Evolutionary conservation across 108 stramenopile species (phyloP).

Genomic region (Conticribra guillardii): DNA sequence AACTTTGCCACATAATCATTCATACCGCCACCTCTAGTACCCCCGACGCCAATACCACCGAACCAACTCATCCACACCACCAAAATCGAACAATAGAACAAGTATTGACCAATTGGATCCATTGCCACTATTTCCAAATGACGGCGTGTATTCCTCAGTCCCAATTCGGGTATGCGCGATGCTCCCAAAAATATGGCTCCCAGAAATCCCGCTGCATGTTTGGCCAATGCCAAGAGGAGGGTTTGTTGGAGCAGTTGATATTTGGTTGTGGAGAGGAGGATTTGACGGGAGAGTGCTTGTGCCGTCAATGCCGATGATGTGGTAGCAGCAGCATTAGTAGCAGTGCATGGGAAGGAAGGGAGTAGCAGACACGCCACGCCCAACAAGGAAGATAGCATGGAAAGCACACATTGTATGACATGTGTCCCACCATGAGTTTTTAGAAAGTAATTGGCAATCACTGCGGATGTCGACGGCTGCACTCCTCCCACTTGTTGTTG

Average conservation of each 20-base stretch:
- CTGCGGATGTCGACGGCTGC: conserved; percentile 56
- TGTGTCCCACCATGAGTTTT: conserved; percentile 85
- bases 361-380: conserved; percentile 51
- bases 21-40: conserved; percentile 47
- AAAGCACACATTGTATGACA: conserved; percentile 64
- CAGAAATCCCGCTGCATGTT: conserved; percentile 72
- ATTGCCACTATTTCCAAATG: conserved; percentile 65
- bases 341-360: conserved; percentile 25
- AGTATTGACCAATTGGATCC: conserved; percentile 85
- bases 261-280: conserved; percentile 51
- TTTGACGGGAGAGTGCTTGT: conserved; percentile 41
- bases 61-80: conserved; percentile 65
- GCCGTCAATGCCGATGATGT: conserved; percentile 2
- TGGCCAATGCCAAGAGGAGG: conserved; percentile 74
- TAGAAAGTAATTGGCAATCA: conserved; percentile 81
- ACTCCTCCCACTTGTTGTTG: conserved; percentile 55
- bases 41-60: conserved; percentile 15
- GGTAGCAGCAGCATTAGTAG: not conserved
- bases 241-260: conserved; percentile 61
- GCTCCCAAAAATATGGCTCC: conserved; percentile 69
- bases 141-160: conserved; percentile 57
- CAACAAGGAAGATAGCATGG: conserved; percentile 56
- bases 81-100: conserved; percentile 76
- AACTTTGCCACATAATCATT: conserved; percentile 3
- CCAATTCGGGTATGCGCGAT: conserved; percentile 65